Base-by-base conservation (phyloP, 306 rosid species). In the Pueraria montana region DNA sequence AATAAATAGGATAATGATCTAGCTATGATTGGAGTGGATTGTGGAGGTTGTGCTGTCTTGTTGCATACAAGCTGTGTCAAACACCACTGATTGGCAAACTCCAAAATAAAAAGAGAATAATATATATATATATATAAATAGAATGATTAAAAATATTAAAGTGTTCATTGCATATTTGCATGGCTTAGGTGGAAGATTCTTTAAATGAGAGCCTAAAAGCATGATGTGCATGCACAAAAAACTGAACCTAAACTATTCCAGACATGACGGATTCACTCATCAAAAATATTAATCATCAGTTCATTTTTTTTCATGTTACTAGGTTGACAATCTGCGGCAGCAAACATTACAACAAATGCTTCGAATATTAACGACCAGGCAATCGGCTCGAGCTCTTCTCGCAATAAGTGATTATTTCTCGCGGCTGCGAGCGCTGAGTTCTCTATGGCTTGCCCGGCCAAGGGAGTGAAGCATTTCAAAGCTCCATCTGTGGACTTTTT, bases 321-420 rank as follows among this genome's bases (percentile, higher is more conserved):
- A 95, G 97, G 98, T 94, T 59, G 97, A 95, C 80, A 95, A 93
- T 84, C 91, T 95, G 83, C 91, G 94, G 49, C 97, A 93, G 87
- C 97, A 95, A 86, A 95, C 98, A 3, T 84, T 95, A 24, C 95
- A 95, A 88, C 97, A 93, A 84, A 91, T 95, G 98, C 95, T 90
- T 80, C 87, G 91, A 17, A 91, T 91, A 86, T 89, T 95, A 90
- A 95, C 97, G 9, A 90, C 97, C 50, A 82, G 97, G 24, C 98
- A 95, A 83, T 95, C 95, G 0, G 95, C 98, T 43, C 90, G 93
- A 55, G 95, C 97, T 1, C 90, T 93, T 74, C 92, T 95, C 3
- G 95, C 97, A 23, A 93, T 91, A 78, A 84, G 87, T 0, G 97
- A 93, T 84, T 95, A 95, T 50, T 95, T 92, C 77, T 89, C 93